Conservation (phyloP, 1,284 basidiomycete species). For the Cystobasidium pallidum region DNA sequence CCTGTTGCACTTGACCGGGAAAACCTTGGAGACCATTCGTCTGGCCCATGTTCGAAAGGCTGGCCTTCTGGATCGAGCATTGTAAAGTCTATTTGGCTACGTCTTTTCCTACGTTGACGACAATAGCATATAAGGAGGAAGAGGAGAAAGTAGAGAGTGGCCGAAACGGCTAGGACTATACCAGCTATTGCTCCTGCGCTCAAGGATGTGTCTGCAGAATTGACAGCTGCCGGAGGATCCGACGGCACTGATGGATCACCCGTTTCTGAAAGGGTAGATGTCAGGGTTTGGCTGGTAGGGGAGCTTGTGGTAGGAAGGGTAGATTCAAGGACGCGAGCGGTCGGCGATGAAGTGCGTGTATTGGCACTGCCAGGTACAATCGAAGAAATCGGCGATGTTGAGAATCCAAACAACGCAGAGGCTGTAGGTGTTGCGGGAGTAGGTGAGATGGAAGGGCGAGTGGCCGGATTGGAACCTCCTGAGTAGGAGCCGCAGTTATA, state of each 20-base stretch:
- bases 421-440: neutral
- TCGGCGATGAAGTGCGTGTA: neutral
- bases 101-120: neutral
- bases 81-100: constrained; percentile 5
- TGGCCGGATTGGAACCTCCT: neutral
- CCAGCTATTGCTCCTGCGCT: constrained; percentile 23
- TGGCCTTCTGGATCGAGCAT: constrained; percentile 1
- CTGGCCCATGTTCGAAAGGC: neutral
- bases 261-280: neutral
- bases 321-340: neutral
- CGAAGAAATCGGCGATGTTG: neutral
- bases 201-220: neutral
- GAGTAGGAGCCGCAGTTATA: too few relatives aligned
- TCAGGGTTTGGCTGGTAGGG: neutral
- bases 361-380: neutral
- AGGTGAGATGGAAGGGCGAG: neutral
- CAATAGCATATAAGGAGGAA: constrained; percentile 1
- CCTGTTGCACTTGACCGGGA: neutral
- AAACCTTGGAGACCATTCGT: neutral
- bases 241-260: neutral
- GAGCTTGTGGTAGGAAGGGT: neutral
- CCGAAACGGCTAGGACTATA: constrained; percentile 3
- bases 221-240: neutral
- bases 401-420: neutral
- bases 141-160: neutral